Evolutionary conservation across 2,329 filamentous ascomycete species (phyloP).

Genomic region (Geosmithia flava): DNA sequence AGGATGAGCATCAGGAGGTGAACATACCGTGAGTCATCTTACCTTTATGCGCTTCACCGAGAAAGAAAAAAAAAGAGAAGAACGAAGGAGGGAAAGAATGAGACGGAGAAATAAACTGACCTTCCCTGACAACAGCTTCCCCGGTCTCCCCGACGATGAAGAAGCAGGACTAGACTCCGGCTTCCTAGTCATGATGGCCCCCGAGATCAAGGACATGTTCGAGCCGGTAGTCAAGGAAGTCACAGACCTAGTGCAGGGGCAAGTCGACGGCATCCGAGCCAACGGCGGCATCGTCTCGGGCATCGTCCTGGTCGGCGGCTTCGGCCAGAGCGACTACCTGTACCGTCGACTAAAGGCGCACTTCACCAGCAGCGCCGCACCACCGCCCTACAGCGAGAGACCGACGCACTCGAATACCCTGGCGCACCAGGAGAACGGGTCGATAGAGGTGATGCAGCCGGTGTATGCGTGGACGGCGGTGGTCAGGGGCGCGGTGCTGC

Average conservation of each 20-base stretch:
- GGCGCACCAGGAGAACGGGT: conserved; percentile 34
- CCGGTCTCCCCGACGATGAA: conserved; percentile 64
- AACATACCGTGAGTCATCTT: conserved; percentile 51
- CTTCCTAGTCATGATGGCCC: conserved; percentile 60
- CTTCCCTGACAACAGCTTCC: conserved; percentile 38
- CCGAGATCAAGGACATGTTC: conserved; percentile 61
- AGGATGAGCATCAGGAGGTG: conserved; percentile 64
- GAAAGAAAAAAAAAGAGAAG: too few relatives aligned
- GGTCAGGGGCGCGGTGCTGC: conserved; percentile 62
- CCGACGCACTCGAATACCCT: conserved; percentile 50
- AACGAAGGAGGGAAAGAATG: neutral
- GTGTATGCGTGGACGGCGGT: conserved; percentile 75
- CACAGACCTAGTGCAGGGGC: conserved; percentile 54
- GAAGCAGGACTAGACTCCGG: conserved; percentile 63
- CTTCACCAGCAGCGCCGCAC: conserved; percentile 44
- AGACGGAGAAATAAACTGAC: too few relatives aligned
- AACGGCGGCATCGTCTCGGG: conserved; percentile 54
- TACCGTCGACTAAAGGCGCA: conserved; percentile 59
- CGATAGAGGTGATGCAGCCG: conserved; percentile 70
- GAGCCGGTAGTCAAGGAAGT: conserved; percentile 63
- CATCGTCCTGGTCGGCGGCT: conserved; percentile 74
- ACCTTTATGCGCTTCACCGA: neutral
- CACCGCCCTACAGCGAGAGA: conserved; percentile 53
- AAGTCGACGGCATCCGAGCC: conserved; percentile 49
- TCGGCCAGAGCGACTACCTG: conserved; percentile 67